Evolutionary conservation across 805 yeast genomes (phyloP), one percentile per base, ranked within the genome.

Genomic region (Ogataea trehaloabstinens): DNA sequence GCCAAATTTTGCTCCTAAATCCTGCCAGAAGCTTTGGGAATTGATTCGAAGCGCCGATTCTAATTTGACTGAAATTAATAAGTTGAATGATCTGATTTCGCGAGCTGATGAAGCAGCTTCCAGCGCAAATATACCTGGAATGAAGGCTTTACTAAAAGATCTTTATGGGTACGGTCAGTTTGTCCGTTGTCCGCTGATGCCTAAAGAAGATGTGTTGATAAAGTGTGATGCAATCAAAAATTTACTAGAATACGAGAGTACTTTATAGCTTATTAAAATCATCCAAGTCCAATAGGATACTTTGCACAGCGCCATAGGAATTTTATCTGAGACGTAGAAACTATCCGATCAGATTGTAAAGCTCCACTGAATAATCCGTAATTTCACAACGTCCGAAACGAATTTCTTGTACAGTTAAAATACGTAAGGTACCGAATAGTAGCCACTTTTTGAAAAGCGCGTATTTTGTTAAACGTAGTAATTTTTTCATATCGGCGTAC

Each of bases 1-100:
- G 6, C 45, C 50, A 4, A 46, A 46, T 28, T 46, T 46, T 38
- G 50, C 50, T n/a, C 50, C 50, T 10, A 46, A 46, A 20, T 39
- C 48, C 4, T 46, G 48, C 18, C 40, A 38, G 24, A 37, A 35
- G 17, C 42, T 46, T 1, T 46, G 50, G 50, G 28, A 40, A 3
- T 22, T 40, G 7, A 40, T 44, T 28, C 38, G 31, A 19, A 7
- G 33, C 27, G 41, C 37, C 13, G 13, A 15, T 7, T 35, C 34
- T 18, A 38, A 32, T 22, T 13, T 46, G 20, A 31, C 27, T 5
- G 40, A 46, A 17, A 31, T 35, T 21, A 43, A 40, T 24, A 19
- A 35, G 17, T 28, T 46, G 8, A 46, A 46, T 20, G 24, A 31
- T 20, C n/a, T 46, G 16, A 40, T 43, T 5, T 43, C 50, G 5